phyloP scores from a whole-genome alignment of 139 green algal genomes.

The Limnomonas spitsbergensis region DNA sequence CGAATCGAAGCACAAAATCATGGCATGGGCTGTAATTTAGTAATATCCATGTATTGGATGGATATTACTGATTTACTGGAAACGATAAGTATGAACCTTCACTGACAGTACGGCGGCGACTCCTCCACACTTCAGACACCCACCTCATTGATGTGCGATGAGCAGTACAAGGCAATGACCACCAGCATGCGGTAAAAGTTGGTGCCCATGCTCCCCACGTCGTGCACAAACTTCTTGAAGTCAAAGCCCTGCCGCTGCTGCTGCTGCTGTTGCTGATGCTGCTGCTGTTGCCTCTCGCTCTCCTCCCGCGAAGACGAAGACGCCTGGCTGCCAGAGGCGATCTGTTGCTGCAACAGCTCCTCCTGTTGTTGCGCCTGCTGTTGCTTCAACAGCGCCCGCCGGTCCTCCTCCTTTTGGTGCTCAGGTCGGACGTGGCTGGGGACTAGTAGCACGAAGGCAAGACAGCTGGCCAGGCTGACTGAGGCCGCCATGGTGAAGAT shows the following conservation, averaged over 20 bases:
- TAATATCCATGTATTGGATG: too few species aligned
- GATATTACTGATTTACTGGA: too few species aligned
- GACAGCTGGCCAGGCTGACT: slow-evolving; percentile 24
- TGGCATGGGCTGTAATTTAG: too few species aligned
- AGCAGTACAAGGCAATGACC: slow-evolving; percentile 46
- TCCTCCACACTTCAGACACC: neutral
- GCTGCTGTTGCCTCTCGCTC: too few species aligned
- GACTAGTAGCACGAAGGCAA: slow-evolving; percentile 53
- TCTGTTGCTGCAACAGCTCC: neutral
- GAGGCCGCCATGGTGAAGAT: slow-evolving; percentile 54
- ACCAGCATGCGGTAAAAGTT: slow-evolving; percentile 59
- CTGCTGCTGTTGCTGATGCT: neutral
- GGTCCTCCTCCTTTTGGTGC: neutral
- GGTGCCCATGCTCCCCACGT: slow-evolving; percentile 42
- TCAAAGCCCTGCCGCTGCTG: slow-evolving; percentile 10
- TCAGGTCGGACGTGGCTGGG: slow-evolving; percentile 31
- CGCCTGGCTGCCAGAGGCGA: too few species aligned
- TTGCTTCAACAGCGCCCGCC: slow-evolving; percentile 4
- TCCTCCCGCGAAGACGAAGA: too few species aligned
- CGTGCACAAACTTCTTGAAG: slow-evolving; percentile 18
- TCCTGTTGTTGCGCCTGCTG: neutral
- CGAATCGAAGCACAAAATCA: too few species aligned
- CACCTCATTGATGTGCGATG: slow-evolving; percentile 58
- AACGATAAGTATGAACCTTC: too few species aligned
- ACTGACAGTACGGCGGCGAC: too few species aligned